These are phyloP conservation scores for Viola pubescens DNA, from an alignment of 441 rosid species.

Conservation along the genomic window DNA sequence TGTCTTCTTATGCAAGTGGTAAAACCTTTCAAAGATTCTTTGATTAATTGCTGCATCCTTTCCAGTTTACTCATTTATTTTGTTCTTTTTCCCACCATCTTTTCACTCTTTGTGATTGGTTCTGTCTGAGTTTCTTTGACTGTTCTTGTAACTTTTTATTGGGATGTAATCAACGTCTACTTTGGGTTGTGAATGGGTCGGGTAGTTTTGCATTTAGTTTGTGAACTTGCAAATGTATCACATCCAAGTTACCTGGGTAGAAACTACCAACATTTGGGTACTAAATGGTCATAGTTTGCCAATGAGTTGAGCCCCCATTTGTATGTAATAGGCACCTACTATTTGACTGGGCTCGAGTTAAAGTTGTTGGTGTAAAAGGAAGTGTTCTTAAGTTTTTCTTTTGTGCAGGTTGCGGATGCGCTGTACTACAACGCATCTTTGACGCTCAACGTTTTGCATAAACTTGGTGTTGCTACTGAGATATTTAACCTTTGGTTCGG, in stretches of 20 bases:
- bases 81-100: not conserved
- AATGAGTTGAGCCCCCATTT: not conserved
- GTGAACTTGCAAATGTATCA: no score
- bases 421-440: conserved; percentile 77
- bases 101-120: no score
- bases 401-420: conserved; percentile 78
- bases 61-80: not conserved
- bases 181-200: no score
- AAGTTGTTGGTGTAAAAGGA: not conserved
- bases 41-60: not conserved
- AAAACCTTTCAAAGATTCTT: conserved; percentile 20
- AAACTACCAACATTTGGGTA: not conserved
- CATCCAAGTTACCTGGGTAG: no score
- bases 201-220: no score
- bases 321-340: not conserved
- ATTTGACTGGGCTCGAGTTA: not conserved
- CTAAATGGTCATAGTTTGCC: not conserved
- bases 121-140: no score
- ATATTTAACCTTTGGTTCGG: conserved; percentile 82
- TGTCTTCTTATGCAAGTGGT: conserved; percentile 98
- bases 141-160: no score
- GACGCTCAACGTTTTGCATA: conserved; percentile 68
- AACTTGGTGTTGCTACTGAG: conserved; percentile 64
- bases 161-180: no score
- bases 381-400: not conserved